Percentiles rank a stretch among this genome's conserved stretches.
phyloP scores from a whole-genome alignment of 495 filamentous ascomycete species.

The Penicillium cataractarum region DNA sequence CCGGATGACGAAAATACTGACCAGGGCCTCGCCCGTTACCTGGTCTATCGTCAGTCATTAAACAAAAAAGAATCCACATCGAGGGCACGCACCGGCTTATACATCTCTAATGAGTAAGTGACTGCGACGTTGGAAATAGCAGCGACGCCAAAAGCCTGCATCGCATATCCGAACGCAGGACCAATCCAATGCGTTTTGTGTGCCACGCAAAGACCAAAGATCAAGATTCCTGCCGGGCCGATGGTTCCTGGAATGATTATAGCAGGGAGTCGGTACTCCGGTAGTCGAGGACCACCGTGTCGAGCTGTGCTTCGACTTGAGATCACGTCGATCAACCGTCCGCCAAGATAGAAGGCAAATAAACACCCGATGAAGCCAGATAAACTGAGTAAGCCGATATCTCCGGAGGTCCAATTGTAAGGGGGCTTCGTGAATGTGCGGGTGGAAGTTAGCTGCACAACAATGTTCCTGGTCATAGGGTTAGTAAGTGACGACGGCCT shows the following conservation, averaged over 20 bases:
- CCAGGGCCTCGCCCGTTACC: slow-evolving; percentile 36
- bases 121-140: slow-evolving; percentile 41
- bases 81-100: slow-evolving; percentile 28
- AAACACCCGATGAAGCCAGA: slow-evolving; percentile 37
- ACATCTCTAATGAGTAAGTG: slow-evolving; percentile 38
- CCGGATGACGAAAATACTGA: slow-evolving; percentile 39
- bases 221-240: slow-evolving; percentile 34
- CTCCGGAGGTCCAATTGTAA: slow-evolving; percentile 34
- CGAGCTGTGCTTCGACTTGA: slow-evolving; percentile 33
- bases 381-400: slow-evolving; percentile 33
- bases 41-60: not conserved
- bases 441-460: slow-evolving; percentile 36
- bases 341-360: slow-evolving; percentile 37
- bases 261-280: slow-evolving; percentile 36
- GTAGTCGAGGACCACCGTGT: slow-evolving; percentile 28
- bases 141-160: slow-evolving; percentile 40
- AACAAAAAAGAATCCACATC: not conserved
- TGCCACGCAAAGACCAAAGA: slow-evolving; percentile 36
- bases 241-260: slow-evolving; percentile 34
- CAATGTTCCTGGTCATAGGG: slow-evolving; percentile 32
- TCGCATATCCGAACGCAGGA: slow-evolving; percentile 37
- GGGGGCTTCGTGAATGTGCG: slow-evolving; percentile 35
- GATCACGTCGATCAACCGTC: slow-evolving; percentile 37
- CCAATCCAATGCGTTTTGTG: slow-evolving; percentile 37
- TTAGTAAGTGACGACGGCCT: not conserved